phyloP scores from a whole-genome alignment of 2,329 filamentous ascomycete genomes.

The Penicillium sclerotiorum region DNA sequence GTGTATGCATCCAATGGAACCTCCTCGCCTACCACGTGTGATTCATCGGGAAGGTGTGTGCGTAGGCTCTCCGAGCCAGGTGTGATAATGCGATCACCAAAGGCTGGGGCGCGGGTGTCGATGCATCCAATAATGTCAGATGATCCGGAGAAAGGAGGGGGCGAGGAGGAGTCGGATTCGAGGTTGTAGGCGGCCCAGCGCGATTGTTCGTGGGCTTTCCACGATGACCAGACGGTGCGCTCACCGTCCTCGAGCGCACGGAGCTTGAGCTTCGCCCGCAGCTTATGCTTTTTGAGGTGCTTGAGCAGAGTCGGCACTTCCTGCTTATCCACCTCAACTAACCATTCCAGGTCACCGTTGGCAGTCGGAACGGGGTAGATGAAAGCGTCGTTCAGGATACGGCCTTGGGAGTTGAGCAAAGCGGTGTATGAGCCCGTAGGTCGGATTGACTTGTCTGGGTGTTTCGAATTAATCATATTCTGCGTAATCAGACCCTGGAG shows the following conservation, averaged over 20 bases:
- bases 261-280: constrained; percentile 76
- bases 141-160: constrained; percentile 32
- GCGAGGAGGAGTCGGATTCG: constrained; percentile 29
- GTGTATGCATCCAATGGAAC: constrained; percentile 66
- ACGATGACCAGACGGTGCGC: constrained; percentile 70
- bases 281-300: constrained; percentile 82
- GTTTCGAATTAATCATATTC: constrained; percentile 58
- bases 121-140: constrained; percentile 37
- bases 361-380: constrained; percentile 67
- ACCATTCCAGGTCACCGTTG: constrained; percentile 54
- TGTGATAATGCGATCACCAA: constrained; percentile 43
- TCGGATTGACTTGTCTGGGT: constrained; percentile 39
- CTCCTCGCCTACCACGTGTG: constrained; percentile 48
- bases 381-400: constrained; percentile 87
- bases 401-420: constrained; percentile 83
- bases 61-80: constrained; percentile 39
- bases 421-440: constrained; percentile 71
- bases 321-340: constrained; percentile 79
- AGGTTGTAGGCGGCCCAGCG: constrained; percentile 44
- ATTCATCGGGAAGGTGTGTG: constrained; percentile 34
- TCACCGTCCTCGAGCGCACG: constrained; percentile 67
- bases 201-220: constrained; percentile 59
- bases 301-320: constrained; percentile 65
- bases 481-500: constrained; percentile 86
- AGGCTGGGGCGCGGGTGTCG: constrained; percentile 44